Base-by-base conservation (phyloP, 768 basidiomycete genomes). In the Naganishia friedmannii region DNA sequence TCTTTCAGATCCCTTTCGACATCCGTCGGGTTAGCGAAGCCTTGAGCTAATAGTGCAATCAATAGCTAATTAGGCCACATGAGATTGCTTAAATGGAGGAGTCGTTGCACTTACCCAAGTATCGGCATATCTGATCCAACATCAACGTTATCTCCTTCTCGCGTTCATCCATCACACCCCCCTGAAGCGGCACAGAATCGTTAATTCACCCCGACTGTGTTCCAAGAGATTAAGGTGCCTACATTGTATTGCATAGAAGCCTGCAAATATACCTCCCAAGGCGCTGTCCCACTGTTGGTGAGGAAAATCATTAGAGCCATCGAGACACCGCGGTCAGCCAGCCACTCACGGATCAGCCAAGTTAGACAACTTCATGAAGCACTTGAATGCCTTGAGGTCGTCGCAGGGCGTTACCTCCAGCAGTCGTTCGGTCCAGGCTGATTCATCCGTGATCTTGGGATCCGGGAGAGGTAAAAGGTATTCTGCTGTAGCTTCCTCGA, bases 161-260 rank as follows among this genome's bases (percentile, higher is more conserved):
- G 72, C 92, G 84, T 72, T 89, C 86, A 74, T 96, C 93, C 60
- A 96, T 90, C 54, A 93, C 85, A 0, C 95, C 95, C 0, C 93
- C 93, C 93, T 96, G 71, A 7, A 60, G 19, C 15, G 8, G 23
- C 28, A 34, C 17, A 10, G n/a, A 39, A 21, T n/a, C 12, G 19
- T 48, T n/a, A n/a, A 26, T 9, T 32, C 39, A 9, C 29, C 31
- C 6, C 23, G 37, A 26, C 21, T 13, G 31, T 54, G 19, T 21
- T 1, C 1, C 4, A 37, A 7, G 42, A 28, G 5, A 26, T 48
- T 68, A 13, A 58, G 73, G 28, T 69, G 82, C 90, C 70, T 71
- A 94, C 94, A 76, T 97, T 98, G 77, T 93, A 87, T 57, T 87
- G 85, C 70, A 90, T 85, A 78, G 91, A 96, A 51, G 84, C 84